phyloP scores from a whole-genome alignment of 768 basidiomycete species.

The Tricholoma saponaceum region DNA sequence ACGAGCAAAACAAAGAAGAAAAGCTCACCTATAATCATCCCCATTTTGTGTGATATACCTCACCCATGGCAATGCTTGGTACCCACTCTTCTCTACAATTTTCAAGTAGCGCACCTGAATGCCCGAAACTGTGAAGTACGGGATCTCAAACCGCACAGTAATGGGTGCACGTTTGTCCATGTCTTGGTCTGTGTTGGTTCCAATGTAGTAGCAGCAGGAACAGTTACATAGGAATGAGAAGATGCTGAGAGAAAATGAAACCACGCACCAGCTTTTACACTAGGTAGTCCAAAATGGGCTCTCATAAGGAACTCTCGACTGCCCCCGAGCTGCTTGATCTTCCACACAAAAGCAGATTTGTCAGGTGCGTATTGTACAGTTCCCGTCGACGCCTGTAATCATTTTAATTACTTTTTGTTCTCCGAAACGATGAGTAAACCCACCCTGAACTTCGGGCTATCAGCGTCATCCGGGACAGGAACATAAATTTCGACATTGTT shows the following conservation, averaged over 20 bases:
- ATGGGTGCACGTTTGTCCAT: constrained; percentile 90
- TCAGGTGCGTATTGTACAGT: constrained; percentile 97
- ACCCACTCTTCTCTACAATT: constrained; percentile 98
- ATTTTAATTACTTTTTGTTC: neutral
- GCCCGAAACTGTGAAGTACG: constrained; percentile 96
- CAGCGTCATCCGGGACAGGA: constrained; percentile 98
- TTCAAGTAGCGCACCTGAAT: constrained; percentile 98
- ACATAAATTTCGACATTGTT: constrained; percentile 99
- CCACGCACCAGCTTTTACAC: constrained; percentile 82
- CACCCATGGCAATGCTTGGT: constrained; percentile 96
- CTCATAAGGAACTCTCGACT: constrained; percentile 97
- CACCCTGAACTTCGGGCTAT: constrained; percentile 95
- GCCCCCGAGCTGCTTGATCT: constrained; percentile 96
- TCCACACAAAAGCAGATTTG: constrained; percentile 98
- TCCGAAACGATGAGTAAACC: constrained; percentile 19
- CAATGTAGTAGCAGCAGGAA: neutral
- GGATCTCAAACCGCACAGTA: constrained; percentile 96
- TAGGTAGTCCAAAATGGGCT: constrained; percentile 95
- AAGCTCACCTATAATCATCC: constrained; percentile 77
- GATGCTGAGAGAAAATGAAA: neutral
- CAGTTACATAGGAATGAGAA: neutral
- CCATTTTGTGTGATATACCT: constrained; percentile 91
- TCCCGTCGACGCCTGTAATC: constrained; percentile 80
- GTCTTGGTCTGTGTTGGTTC: constrained; percentile 51
- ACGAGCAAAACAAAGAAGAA: neutral